Conservation (phyloP, 164 flowering plant genomes). For the Chimonanthus praecox region DNA sequence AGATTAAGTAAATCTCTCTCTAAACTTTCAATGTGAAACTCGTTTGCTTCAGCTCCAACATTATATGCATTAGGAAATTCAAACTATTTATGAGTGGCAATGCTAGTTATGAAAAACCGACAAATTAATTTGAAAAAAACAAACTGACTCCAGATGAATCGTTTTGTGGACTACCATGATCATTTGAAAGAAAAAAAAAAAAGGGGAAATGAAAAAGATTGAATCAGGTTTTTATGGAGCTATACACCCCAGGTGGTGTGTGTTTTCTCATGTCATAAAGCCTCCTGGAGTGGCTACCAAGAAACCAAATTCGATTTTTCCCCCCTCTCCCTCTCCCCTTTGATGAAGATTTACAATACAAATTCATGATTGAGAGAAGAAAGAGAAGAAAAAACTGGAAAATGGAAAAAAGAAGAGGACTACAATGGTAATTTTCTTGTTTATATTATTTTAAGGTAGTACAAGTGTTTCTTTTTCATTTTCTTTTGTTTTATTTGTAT, state of each 20-base stretch:
- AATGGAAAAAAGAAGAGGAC: background rate
- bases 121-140: background rate
- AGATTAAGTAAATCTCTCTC: background rate
- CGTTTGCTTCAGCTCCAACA: too few species aligned
- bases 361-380: background rate
- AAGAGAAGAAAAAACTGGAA: background rate
- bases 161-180: too few species aligned
- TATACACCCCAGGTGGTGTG: constrained; percentile 11
- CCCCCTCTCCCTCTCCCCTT: background rate
- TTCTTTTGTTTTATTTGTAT: background rate
- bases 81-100: constrained; percentile 1
- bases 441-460: background rate
- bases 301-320: constrained; percentile 9
- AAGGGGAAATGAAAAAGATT: constrained; percentile 1
- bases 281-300: constrained; percentile 29
- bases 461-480: too few species aligned
- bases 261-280: background rate
- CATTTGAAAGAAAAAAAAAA: background rate
- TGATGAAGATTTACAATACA: background rate
- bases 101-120: background rate
- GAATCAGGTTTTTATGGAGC: constrained; percentile 10
- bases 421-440: too few species aligned
- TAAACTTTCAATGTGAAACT: too few species aligned
- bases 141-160: background rate
- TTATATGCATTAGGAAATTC: background rate